Evolutionary conservation across 768 basidiomycete genomes (phyloP), one percentile per base, ranked within the genome.

Genomic region (Podaxis mareebaensis): DNA sequence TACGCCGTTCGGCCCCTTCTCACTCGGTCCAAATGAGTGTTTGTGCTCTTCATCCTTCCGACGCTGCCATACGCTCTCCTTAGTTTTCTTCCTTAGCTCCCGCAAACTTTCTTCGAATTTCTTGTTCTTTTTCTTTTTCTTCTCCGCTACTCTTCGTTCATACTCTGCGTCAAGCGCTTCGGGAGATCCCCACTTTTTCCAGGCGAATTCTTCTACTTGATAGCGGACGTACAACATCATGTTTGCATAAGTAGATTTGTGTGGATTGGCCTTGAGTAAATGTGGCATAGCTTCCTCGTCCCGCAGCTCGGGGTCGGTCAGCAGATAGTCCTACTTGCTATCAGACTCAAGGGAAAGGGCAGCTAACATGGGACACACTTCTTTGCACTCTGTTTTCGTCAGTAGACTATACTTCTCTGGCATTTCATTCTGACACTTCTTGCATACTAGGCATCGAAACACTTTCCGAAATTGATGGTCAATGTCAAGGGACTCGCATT

Each of bases 321-420:
- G 76, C 20, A 99, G 85, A 74, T 98, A 99, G 77, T 99, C 96
- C 91, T 93, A 71, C 36, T 52, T n/a, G 40, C 53, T 11, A 30
- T 69, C 33, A 72, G 55, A 3, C n/a, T 38, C 28, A 20, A 46
- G 42, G 17, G n/a, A 53, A 51, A n/a, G 48, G 56, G 36, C 24
- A 26, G 38, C 24, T 39, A 38, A 24, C 17, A 46, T 33, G 5
- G 70, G 5, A 71, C 85, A 49, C 66, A 91, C 93, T 81, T 94
- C 91, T 76, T 96, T 97, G 75, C 96, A 99, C 77, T 99, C 97
- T 0, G 97, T 98, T 79, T 99, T 99, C 5, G 97, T 99, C 61
- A 99, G 75, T 6, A 99, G 80, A 72, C 94, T 93, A 72, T 97
- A 99, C 75, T 90, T 93, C 70, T 98, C 96, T 6, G 95, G 93